Evolutionary conservation across 495 filamentous ascomycete genomes (phyloP).

Genomic region (Elasticomyces elasticus): DNA sequence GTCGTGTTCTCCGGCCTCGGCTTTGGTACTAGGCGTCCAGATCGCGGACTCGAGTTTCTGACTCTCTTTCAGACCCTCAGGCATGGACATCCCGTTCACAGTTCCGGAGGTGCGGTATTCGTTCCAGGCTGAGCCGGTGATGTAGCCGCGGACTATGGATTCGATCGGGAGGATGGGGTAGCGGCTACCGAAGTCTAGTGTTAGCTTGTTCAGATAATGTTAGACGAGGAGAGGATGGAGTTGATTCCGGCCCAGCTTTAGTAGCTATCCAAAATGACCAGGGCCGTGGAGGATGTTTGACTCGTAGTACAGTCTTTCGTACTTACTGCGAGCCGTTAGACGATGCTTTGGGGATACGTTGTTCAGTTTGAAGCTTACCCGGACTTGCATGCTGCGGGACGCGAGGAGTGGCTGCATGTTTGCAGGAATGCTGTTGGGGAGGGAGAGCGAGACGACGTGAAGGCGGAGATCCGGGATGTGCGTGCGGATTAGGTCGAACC

Average conservation of each 20-base stretch:
- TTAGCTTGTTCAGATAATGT: no score
- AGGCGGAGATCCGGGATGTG: conserved; percentile 58
- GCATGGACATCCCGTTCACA: conserved; percentile 65
- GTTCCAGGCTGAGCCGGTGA: conserved; percentile 85
- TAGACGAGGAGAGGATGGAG: no score
- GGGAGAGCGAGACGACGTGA: conserved; percentile 65
- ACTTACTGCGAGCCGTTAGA: no score
- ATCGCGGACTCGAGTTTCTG: conserved; percentile 58
- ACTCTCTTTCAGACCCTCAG: conserved; percentile 60
- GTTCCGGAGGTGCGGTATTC: conserved; percentile 68
- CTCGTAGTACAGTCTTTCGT: no score
- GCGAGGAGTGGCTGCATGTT: conserved; percentile 46
- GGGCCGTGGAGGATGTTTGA: no score
- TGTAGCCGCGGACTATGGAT: conserved; percentile 84
- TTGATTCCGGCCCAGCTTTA: no score
- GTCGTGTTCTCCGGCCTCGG: conserved; percentile 71
- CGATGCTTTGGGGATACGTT: no score
- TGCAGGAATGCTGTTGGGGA: conserved; percentile 39
- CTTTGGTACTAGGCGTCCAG: conserved; percentile 89
- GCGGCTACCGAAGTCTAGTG: no score
- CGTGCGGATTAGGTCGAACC: conserved; percentile 65
- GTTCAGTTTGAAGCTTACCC: no score
- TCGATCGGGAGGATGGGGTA: conserved; percentile 79
- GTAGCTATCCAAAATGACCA: no score
- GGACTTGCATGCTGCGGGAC: conserved; percentile 69